Conservation (phyloP, 768 basidiomycete genomes). For the Ramaria sp. region DNA sequence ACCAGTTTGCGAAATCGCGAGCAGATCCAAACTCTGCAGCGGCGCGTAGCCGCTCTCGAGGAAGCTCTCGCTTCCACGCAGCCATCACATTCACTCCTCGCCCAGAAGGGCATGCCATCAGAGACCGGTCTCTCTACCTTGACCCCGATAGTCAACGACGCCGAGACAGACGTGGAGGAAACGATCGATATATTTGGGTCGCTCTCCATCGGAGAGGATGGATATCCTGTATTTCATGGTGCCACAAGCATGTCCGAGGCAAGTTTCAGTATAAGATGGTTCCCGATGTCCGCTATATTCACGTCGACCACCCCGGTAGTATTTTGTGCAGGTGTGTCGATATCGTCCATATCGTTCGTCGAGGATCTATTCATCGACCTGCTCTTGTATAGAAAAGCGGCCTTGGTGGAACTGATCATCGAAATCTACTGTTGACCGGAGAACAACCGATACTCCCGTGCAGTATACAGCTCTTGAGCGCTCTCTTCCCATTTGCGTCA, state of each 20-base stretch:
- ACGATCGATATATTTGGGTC: neutral
- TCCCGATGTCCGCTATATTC: neutral
- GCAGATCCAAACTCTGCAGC: neutral
- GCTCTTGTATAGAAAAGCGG: no score
- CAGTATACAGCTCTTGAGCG: neutral
- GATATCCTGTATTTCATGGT: neutral
- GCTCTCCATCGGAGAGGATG: slow-evolving; percentile 3
- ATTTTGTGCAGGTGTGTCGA: neutral
- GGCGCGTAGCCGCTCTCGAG: neutral
- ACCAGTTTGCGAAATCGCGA: slow-evolving; percentile 5
- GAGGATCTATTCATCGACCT: no score
- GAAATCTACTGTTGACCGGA: neutral
- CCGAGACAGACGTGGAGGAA: neutral
- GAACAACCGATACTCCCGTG: neutral
- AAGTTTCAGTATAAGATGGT: neutral
- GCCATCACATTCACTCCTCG: neutral
- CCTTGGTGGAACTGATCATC: neutral
- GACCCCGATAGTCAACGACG: neutral
- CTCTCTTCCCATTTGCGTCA: slow-evolving; percentile 1
- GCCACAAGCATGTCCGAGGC: slow-evolving; percentile 1
- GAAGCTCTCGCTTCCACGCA: neutral
- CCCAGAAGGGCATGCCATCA: neutral
- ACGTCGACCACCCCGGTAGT: neutral
- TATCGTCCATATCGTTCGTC: neutral
- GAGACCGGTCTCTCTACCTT: neutral